These are phyloP conservation scores for Plectosphaerella cucumerina DNA, from an alignment of 2,329 filamentous ascomycete genomes.

Conservation along the genomic window DNA sequence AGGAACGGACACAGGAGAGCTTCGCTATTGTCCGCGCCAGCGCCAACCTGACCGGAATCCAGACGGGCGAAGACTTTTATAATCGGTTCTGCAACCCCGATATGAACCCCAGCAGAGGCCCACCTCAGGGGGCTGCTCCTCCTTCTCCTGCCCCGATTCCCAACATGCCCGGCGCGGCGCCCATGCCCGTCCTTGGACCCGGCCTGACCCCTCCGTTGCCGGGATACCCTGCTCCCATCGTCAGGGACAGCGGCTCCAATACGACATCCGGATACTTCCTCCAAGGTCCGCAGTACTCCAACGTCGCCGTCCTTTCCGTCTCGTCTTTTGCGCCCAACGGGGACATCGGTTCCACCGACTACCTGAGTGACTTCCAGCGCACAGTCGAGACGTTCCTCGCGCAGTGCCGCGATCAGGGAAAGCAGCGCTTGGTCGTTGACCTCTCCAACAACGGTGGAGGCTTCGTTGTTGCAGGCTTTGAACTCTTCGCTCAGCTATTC, in stretches of 20 bases:
- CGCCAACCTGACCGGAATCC: constrained; percentile 24
- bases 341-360: constrained; percentile 13
- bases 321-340: constrained; percentile 18
- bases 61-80: constrained; percentile 30
- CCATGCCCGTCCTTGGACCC: background rate
- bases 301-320: constrained; percentile 27
- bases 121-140: background rate
- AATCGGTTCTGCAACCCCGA: constrained; percentile 26
- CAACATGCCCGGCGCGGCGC: background rate
- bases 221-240: constrained; percentile 23
- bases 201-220: background rate
- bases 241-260: constrained; percentile 21
- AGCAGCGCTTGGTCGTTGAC: constrained; percentile 58
- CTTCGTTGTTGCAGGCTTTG: constrained; percentile 54
- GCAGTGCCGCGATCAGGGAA: constrained; percentile 37
- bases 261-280: constrained; percentile 29
- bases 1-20: constrained; percentile 19
- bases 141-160: constrained; percentile 6
- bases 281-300: constrained; percentile 25
- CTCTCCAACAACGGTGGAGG: constrained; percentile 56
- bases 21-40: constrained; percentile 16
- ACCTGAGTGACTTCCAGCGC: constrained; percentile 24
- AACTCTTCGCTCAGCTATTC: constrained; percentile 57
- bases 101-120: background rate
- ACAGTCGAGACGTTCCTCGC: constrained; percentile 21